phyloP scores from a whole-genome alignment of 805 yeast species.

The Candida xyloterini region DNA sequence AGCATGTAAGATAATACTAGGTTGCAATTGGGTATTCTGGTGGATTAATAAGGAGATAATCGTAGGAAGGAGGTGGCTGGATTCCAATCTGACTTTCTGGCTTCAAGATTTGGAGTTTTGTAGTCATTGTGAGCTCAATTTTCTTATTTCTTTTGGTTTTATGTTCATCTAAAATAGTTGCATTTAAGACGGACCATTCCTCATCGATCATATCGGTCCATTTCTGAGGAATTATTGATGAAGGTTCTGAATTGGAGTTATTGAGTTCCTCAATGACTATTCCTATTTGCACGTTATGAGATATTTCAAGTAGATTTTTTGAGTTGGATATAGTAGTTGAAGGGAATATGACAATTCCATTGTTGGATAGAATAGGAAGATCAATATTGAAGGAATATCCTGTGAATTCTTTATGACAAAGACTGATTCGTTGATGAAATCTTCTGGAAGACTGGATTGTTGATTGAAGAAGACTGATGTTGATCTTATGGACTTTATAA shows the following conservation, averaged over 20 bases:
- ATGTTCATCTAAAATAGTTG: conserved; percentile 21
- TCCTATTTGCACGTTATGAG: conserved; percentile 20
- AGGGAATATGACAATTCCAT: conserved; percentile 17
- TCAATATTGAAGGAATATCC: background rate
- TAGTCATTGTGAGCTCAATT: conserved; percentile 26
- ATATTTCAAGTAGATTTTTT: conserved; percentile 20
- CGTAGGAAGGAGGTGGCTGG: conserved; percentile 22
- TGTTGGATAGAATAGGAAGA: conserved; percentile 20
- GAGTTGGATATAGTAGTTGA: conserved; percentile 15
- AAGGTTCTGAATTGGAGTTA: background rate
- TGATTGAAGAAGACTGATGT: conserved; percentile 24
- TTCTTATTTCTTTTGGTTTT: conserved; percentile 5
- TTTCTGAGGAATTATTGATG: background rate
- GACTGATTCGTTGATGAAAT: background rate
- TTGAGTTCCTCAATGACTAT: conserved; percentile 6
- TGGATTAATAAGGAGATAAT: conserved; percentile 10
- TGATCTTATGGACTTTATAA: conserved; percentile 24
- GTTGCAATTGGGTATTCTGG: conserved; percentile 3
- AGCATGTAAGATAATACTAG: conserved; percentile 16
- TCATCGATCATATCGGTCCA: conserved; percentile 15
- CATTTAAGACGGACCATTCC: conserved; percentile 19
- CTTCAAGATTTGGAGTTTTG: conserved; percentile 19
- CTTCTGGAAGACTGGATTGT: conserved; percentile 13
- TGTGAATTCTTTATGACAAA: background rate
- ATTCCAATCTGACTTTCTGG: conserved; percentile 23